Evolutionary conservation across 2,329 filamentous ascomycete species (phyloP).

Genomic region (Sordariomycetes sp.): DNA sequence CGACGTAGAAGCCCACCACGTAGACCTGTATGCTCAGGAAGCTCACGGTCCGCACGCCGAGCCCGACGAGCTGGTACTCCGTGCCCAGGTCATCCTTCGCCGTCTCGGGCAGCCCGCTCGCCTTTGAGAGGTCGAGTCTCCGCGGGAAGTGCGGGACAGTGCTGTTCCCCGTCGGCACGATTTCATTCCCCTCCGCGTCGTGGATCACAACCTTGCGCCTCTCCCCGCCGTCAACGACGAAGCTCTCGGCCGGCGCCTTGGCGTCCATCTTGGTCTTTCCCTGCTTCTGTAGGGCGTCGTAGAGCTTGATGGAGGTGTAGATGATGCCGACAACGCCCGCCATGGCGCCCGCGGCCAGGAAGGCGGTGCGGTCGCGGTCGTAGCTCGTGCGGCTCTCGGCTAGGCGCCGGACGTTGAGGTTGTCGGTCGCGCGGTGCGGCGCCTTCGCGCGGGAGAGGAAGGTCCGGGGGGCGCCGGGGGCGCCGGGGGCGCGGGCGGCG

Average conservation of each 20-base stretch:
- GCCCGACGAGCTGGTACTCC: conserved; percentile 78
- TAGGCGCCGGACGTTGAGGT: conserved; percentile 35
- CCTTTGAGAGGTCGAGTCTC: conserved; percentile 43
- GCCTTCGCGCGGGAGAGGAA: conserved; percentile 15
- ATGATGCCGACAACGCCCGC: conserved; percentile 34
- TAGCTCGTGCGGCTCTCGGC: conserved; percentile 32
- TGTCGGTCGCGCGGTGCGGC: conserved; percentile 24
- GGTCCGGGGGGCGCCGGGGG: conserved; percentile 16
- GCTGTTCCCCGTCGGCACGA: conserved; percentile 56
- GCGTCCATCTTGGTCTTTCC: conserved; percentile 21
- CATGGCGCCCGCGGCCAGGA: conserved; percentile 34
- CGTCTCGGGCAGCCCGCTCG: conserved; percentile 20
- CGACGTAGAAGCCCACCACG: conserved; percentile 84
- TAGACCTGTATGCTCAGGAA: conserved; percentile 89
- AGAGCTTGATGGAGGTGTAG: conserved; percentile 39
- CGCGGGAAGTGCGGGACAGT: conserved; percentile 71
- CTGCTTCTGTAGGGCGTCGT: conserved; percentile 21
- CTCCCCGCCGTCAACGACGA: conserved; percentile 33
- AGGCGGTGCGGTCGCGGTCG: conserved; percentile 33
- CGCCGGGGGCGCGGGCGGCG: conserved; percentile 3
- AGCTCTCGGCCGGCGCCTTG: conserved; percentile 28
- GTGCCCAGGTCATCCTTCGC: conserved; percentile 24
- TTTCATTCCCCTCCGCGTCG: conserved; percentile 19
- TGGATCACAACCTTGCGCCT: conserved; percentile 47
- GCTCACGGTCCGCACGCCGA: conserved; percentile 80